Evolutionary conservation across 176 grass and related monocot species (phyloP).

Genomic region (Triticum timopheevii): DNA sequence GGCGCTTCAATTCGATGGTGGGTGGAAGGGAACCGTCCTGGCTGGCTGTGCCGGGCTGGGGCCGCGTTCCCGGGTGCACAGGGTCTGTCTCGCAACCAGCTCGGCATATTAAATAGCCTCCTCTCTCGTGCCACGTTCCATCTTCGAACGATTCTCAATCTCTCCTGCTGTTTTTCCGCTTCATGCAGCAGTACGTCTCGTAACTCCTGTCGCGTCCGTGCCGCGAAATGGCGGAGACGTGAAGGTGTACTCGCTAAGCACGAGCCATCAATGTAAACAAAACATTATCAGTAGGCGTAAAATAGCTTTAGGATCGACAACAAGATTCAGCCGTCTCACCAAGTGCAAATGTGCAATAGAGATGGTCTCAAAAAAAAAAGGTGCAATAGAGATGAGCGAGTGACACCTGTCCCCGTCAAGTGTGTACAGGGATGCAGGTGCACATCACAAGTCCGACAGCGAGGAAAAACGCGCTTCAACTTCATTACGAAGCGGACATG

Average conservation of each 20-base stretch:
- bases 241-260: background rate
- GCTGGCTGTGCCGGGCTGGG: background rate
- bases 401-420: background rate
- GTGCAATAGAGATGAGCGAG: background rate
- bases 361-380: too few species aligned
- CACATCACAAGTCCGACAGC: slow-evolving; percentile 11
- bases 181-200: too few species aligned
- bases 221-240: background rate
- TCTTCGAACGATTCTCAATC: background rate
- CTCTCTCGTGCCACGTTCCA: background rate
- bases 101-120: slow-evolving; percentile 37
- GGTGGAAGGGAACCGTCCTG: slow-evolving; percentile 30
- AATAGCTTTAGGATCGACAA: background rate
- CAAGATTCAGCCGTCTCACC: background rate
- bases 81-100: slow-evolving; percentile 26
- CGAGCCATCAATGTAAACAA: too few species aligned
- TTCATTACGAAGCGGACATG: slow-evolving; percentile 21
- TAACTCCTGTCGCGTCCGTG: background rate
- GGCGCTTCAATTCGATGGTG: slow-evolving; percentile 24
- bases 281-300: too few species aligned
- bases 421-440: slow-evolving; percentile 36
- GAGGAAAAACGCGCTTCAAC: background rate
- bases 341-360: too few species aligned
- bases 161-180: background rate
- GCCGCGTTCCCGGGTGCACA: background rate